Evolutionary conservation across 768 basidiomycete genomes (phyloP), one percentile per base, ranked within the genome.

Genomic region (Gymnopilus dilepis): DNA sequence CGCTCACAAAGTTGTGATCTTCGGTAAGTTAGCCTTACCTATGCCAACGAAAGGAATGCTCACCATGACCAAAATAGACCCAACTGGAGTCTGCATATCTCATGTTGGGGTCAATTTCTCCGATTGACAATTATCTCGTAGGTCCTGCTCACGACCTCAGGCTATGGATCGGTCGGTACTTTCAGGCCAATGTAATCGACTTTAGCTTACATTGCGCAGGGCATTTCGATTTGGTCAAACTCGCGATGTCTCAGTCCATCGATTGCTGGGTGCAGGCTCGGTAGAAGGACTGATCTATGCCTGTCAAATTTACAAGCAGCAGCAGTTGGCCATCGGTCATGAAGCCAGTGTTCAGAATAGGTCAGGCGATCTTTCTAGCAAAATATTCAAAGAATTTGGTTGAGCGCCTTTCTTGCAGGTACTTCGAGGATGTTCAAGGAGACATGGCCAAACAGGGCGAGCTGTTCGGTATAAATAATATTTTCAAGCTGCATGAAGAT

Each of bases 1-100:
- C 3, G 95, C 97, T 3, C 97, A 99, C 71, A 95, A 92, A 75
- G 97, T 97, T 21, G 91, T 95, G 24, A 91, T 95, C 41, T 94
- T 97, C 71, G 91, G 90, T 89, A 63, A 67, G 85, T 47, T 38
- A 12, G 11, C 55, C 33, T 12, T 50, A 4, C 28, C 59, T 43
- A 54, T 30, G 51, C 30, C 56, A 7, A 52, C 40, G 48, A 24
- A 40, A 43, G n/a, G 68, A 59, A 63, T 30, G 22, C 65, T 31
- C 60, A 58, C 65, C 11, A 47, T 8, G 21, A 41, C 51, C 54
- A 19, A n/a, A n/a, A 30, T 65, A 92, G 94, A 96, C 76, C 95
- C 96, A 94, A 94, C 65, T 98, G 96, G 96, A 98, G 94, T 94
- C 73, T 72, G 92, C 12, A 13, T 5, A 3, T 9, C 28, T 24